Evolutionary conservation across 1,284 basidiomycete species (phyloP).

Genomic region (Sporisorium sorghi): DNA sequence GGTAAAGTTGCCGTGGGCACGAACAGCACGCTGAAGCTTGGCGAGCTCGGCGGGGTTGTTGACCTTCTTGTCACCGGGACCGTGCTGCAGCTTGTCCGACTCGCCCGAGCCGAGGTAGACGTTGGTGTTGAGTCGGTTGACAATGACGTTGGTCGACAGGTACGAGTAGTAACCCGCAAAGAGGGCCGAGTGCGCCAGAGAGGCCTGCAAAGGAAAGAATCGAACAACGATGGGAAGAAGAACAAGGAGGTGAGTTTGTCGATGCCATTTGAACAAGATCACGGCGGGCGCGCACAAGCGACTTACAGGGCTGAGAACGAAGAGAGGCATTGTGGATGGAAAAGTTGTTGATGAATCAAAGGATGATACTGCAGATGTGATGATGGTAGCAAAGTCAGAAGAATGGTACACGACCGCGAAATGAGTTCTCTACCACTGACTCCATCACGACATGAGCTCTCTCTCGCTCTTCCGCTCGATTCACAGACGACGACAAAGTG

Average conservation of each 20-base stretch:
- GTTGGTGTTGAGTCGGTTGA: conserved; percentile 59
- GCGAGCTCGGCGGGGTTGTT: conserved; percentile 47
- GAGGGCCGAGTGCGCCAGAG: conserved; percentile 68
- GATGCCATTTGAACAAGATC: no score
- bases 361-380: conserved; percentile 7
- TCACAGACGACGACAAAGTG: neutral
- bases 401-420: neutral
- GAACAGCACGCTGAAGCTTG: conserved; percentile 57
- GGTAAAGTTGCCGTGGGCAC: conserved; percentile 66
- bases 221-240: conserved; percentile 1
- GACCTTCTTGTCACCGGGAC: conserved; percentile 30
- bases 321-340: conserved; percentile 64
- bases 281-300: neutral
- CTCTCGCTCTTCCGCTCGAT: neutral
- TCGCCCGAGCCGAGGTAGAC: conserved; percentile 55
- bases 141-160: conserved; percentile 59
- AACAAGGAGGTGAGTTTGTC: conserved; percentile 1
- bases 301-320: conserved; percentile 65
- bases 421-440: neutral
- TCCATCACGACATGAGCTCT: conserved; percentile 2
- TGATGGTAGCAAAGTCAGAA: conserved; percentile 1
- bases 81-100: conserved; percentile 23
- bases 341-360: neutral
- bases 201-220: conserved; percentile 49
- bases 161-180: conserved; percentile 67